These are phyloP conservation scores for Zarea fungicola DNA, from an alignment of 2,329 filamentous ascomycete species.

Conservation along the genomic window DNA sequence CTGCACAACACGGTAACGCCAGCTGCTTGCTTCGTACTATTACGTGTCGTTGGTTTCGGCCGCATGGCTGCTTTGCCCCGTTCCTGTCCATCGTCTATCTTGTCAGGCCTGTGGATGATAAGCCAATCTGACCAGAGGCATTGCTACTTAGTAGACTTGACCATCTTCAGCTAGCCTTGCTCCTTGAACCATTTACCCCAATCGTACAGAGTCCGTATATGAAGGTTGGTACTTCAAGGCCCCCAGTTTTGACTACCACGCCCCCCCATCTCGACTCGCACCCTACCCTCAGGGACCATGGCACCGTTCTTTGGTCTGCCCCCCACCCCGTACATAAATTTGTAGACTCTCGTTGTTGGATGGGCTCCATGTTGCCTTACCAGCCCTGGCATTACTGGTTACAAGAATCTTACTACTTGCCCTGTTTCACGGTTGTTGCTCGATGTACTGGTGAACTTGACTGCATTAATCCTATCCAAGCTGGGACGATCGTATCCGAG, in stretches of 20 bases:
- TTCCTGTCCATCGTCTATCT: conserved; percentile 1
- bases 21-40: background rate
- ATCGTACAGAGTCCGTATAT: background rate
- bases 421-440: background rate
- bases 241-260: background rate
- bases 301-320: background rate
- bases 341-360: background rate
- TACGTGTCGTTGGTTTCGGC: background rate
- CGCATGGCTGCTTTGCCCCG: no score
- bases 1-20: no score
- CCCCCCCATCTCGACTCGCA: background rate
- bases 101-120: background rate
- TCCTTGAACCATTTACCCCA: background rate
- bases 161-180: background rate
- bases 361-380: conserved; percentile 7
- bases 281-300: conserved; percentile 3
- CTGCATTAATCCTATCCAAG: conserved; percentile 9
- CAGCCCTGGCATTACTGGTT: background rate
- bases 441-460: conserved; percentile 11
- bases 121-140: background rate
- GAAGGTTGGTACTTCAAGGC: conserved; percentile 2
- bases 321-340: background rate
- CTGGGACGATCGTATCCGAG: background rate
- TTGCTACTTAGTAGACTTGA: background rate
- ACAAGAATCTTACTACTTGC: background rate